Evolutionary conservation across 75 land plant species (phyloP).

Genomic region (Azolla pinnata): DNA sequence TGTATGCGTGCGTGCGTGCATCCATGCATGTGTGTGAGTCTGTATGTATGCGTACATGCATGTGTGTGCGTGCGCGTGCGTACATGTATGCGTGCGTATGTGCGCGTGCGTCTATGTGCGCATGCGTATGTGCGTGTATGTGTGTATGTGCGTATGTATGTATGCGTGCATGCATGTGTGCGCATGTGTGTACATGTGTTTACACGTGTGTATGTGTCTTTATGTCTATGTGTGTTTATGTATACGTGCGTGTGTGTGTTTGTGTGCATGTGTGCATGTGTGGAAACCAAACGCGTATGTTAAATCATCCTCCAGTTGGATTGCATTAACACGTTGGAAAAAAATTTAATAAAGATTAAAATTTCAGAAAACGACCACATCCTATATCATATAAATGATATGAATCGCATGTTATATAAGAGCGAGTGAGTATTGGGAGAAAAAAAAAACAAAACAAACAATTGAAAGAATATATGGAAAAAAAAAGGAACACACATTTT

Average conservation of each 20-base stretch:
- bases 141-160: not conserved
- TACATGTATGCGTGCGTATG: too few species aligned
- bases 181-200: not conserved
- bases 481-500: too few species aligned
- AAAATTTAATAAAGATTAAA: not conserved
- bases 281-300: not conserved
- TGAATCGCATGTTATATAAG: not conserved
- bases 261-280: not conserved
- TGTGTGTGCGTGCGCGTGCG: too few species aligned
- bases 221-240: too few species aligned
- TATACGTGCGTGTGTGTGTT: not conserved
- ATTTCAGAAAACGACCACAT: not conserved
- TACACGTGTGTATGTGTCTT: not conserved
- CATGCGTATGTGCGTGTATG: not conserved
- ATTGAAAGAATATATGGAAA: too few species aligned
- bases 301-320: not conserved
- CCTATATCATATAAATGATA: not conserved
- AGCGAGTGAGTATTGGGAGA: too few species aligned
- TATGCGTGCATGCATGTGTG: not conserved
- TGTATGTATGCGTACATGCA: too few species aligned
- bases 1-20: too few species aligned
- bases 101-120: too few species aligned
- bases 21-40: too few species aligned
- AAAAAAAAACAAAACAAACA: too few species aligned
- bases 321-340: not conserved